Percentiles rank a stretch among this genome's conserved stretches.
Evolutionary conservation across 192 early-diverging fungal species (phyloP).

Genomic region (Coemansia sp.): DNA sequence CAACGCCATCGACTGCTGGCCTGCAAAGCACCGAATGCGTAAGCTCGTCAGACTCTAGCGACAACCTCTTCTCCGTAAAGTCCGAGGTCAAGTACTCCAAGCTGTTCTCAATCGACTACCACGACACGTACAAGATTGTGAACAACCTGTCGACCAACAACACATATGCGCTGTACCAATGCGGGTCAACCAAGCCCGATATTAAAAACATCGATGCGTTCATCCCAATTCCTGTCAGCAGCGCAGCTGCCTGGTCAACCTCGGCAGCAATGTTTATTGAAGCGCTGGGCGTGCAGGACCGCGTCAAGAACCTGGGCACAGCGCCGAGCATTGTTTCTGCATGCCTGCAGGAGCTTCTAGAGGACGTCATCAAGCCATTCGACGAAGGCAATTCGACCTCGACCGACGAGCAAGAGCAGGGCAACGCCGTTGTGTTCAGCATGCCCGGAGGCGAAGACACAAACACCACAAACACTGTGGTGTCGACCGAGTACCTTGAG

Average conservation of each 20-base stretch:
- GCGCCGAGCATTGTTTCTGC: slow-evolving; percentile 49
- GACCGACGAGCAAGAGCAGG: slow-evolving; percentile 30
- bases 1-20: slow-evolving; percentile 24
- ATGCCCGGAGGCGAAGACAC: slow-evolving; percentile 30
- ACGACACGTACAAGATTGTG: slow-evolving; percentile 54
- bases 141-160: slow-evolving; percentile 37
- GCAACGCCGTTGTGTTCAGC: slow-evolving; percentile 38
- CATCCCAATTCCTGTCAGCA: slow-evolving; percentile 41
- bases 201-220: slow-evolving; percentile 29
- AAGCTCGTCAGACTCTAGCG: slow-evolving; percentile 10
- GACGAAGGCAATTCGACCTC: slow-evolving; percentile 40
- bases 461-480: slow-evolving; percentile 36
- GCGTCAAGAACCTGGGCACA: slow-evolving; percentile 44
- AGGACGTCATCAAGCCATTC: slow-evolving; percentile 41
- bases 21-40: slow-evolving; percentile 48
- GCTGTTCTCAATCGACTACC: slow-evolving; percentile 48
- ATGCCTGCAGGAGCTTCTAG: slow-evolving; percentile 51
- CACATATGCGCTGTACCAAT: slow-evolving; percentile 55
- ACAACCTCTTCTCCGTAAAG: slow-evolving; percentile 30
- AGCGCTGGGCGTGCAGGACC: slow-evolving; percentile 49
- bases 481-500: slow-evolving; percentile 41
- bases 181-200: slow-evolving; percentile 30
- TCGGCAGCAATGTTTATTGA: slow-evolving; percentile 49
- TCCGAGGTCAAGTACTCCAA: slow-evolving; percentile 42
- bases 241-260: slow-evolving; percentile 43